A percentile compares a stretch with the other conserved stretches of the same genome.
These are phyloP conservation scores for Ceratocystis ficicola DNA, from an alignment of 2,329 filamentous ascomycete species.

Conservation along the genomic window DNA sequence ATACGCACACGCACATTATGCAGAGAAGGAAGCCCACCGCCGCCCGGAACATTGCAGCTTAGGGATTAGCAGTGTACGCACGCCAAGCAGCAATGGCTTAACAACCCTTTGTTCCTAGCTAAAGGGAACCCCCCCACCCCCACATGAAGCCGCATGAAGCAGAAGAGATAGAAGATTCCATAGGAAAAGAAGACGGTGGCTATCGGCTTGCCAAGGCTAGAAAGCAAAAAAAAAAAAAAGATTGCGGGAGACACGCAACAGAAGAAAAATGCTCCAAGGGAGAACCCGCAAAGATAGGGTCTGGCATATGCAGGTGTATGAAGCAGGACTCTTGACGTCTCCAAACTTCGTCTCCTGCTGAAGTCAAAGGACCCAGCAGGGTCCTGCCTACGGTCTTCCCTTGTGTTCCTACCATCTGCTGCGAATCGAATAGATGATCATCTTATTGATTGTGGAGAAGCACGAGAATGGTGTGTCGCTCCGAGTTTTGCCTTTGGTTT, in stretches of 20 bases:
- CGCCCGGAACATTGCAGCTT: neutral
- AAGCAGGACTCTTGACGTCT: neutral
- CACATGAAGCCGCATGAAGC: neutral
- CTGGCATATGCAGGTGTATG: conserved; percentile 5
- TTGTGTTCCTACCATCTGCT: conserved; percentile 1
- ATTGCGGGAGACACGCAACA: neutral
- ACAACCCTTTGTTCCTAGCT: conserved; percentile 2
- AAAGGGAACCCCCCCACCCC: neutral
- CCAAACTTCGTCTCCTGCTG: neutral
- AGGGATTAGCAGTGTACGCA: neutral
- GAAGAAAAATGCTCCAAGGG: neutral
- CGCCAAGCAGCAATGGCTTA: neutral
- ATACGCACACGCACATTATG: neutral
- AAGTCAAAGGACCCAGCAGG: neutral
- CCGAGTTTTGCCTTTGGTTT: neutral
- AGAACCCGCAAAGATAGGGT: neutral
- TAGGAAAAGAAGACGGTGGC: neutral
- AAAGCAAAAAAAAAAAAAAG: neutral
- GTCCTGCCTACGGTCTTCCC: neutral
- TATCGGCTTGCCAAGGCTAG: neutral
- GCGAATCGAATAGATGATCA: neutral
- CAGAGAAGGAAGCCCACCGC: neutral
- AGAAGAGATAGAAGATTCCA: neutral
- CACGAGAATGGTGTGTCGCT: neutral
- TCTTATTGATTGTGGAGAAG: conserved; percentile 10